phyloP scores from a whole-genome alignment of 495 filamentous ascomycete genomes.

The Penicillium maclennaniae region DNA sequence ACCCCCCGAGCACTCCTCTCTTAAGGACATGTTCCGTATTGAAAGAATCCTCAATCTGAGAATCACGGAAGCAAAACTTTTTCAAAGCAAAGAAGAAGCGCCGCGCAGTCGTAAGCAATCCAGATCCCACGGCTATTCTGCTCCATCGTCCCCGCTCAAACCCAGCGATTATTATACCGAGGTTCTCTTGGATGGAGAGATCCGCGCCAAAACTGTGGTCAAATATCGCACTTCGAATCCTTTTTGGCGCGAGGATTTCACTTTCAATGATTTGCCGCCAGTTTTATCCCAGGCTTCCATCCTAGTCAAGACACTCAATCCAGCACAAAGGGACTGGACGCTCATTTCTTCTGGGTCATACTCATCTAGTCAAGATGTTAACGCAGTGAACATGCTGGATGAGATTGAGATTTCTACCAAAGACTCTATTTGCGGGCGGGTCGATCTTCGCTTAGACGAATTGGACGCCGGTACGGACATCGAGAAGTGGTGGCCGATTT shows the following conservation, averaged over 20 bases:
- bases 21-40: slow-evolving; percentile 61
- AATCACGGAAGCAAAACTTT: slow-evolving; percentile 59
- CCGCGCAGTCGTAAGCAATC: slow-evolving; percentile 41
- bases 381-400: slow-evolving; percentile 40
- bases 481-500: slow-evolving; percentile 87
- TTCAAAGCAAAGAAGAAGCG: slow-evolving; percentile 28
- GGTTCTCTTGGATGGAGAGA: slow-evolving; percentile 85
- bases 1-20: slow-evolving; percentile 9
- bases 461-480: slow-evolving; percentile 71
- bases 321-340: slow-evolving; percentile 52
- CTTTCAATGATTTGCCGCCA: slow-evolving; percentile 79
- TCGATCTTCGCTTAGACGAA: slow-evolving; percentile 83
- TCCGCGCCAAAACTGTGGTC: slow-evolving; percentile 78
- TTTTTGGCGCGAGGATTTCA: slow-evolving; percentile 93
- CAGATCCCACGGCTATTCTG: slow-evolving; percentile 31
- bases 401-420: slow-evolving; percentile 51
- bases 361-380: slow-evolving; percentile 40
- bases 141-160: slow-evolving; percentile 23
- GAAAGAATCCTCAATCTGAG: slow-evolving; percentile 57
- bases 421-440: slow-evolving; percentile 64
- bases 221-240: slow-evolving; percentile 78
- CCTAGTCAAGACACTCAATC: slow-evolving; percentile 65
- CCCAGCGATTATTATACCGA: slow-evolving; percentile 73
- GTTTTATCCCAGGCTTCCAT: slow-evolving; percentile 76
- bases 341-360: slow-evolving; percentile 47